Base-by-base conservation (phyloP, 148 eudicot species). In the Rhododendron ferrugineum region DNA sequence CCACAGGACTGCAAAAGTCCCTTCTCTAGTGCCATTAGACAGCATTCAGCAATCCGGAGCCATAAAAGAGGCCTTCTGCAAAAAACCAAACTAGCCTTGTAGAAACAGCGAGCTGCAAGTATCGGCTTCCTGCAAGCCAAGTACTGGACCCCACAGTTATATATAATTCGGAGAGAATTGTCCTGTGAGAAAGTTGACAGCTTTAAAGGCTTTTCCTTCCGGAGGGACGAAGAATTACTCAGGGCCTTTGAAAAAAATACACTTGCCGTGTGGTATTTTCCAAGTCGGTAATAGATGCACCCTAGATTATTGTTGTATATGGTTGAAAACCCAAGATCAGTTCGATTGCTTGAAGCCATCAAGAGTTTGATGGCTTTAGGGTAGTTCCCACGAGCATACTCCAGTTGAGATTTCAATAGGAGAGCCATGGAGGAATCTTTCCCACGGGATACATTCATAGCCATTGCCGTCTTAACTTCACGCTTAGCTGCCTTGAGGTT, bases 401-500 rank as follows among this genome's bases (percentile, higher is more conserved):
- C 98, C 79, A 96, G 96, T 90, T 96, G 98, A 15, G 99, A 95
- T 86, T 96, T 96, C 89, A 96, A 87, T 56, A 94, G 90, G 62
- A 96, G 92, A 86, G 96, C 95, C 90, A 93, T 89, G 18, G 96
- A 91, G 89, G 96, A 91, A 88, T 96, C 98, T 83, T 92, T 90
- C 64, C 94, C 98, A 76, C 93, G 93, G 46, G 94, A 93, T 88
- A 92, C 88, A 89, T 92, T 97, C 97, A 95, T 91, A 49, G 97
- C 91, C 94, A 95, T 93, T 50, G 96, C 93, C 86, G 88, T 87
- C 88, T 95, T 96, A 79, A 93, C 93, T 87, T 96, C 99, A 85
- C 97, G 98, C 89, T 96, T 96, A 56, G 99, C 99, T 79, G 97
- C 94, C 92, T 96, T 94, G 22, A 92, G 92, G 84, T 94, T 95